Conservation (phyloP, 768 basidiomycete genomes). For the Leucosporidium creatinivorum region DNA sequence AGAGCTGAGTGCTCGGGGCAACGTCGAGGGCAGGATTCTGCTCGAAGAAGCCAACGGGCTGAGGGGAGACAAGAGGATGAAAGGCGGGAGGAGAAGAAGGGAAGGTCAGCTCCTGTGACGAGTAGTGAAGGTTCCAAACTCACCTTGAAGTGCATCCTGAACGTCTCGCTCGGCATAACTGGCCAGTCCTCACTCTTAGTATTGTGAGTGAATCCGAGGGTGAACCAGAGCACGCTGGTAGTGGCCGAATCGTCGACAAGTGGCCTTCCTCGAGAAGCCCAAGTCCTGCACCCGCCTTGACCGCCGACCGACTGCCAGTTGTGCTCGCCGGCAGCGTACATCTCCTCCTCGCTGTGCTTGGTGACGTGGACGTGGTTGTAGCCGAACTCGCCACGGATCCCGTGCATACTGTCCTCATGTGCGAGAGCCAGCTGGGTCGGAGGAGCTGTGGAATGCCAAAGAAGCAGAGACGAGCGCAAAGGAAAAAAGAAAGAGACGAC, state of each 20-base stretch:
- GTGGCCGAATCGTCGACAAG: neutral
- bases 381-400: constrained; percentile 35
- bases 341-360: constrained; percentile 35
- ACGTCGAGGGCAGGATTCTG: constrained; percentile 8
- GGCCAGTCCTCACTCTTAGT: neutral
- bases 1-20: neutral
- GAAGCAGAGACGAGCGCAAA: too few species aligned
- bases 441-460: constrained; percentile 21
- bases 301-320: constrained; percentile 10
- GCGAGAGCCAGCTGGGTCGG: constrained; percentile 37
- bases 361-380: constrained; percentile 37
- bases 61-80: too few species aligned
- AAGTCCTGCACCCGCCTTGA: constrained; percentile 1
- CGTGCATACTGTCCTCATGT: constrained; percentile 25
- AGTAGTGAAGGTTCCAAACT: too few species aligned
- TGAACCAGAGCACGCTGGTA: constrained; percentile 1
- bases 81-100: too few species aligned
- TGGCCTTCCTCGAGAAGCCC: neutral
- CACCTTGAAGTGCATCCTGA: constrained; percentile 12
- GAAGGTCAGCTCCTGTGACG: too few species aligned
- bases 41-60: constrained; percentile 12
- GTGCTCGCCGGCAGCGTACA: constrained; percentile 24
- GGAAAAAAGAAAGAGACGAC: too few species aligned
- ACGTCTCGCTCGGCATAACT: constrained; percentile 1
- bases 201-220: constrained; percentile 3